phyloP scores from a whole-genome alignment of 177 flowering plant genomes.

The Vitis hybrid region DNA sequence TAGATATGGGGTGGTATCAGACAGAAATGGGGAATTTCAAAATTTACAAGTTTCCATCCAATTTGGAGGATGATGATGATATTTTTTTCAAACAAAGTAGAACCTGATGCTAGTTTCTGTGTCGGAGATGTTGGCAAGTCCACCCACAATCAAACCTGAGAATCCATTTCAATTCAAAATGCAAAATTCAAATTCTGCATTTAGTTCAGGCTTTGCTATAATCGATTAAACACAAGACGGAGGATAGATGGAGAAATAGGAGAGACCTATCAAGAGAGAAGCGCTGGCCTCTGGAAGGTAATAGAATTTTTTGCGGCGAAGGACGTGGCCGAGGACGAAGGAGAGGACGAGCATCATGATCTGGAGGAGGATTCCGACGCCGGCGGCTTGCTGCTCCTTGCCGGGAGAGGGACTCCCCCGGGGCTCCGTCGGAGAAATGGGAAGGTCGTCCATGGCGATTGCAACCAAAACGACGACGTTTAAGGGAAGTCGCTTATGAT shows the following conservation, averaged over 20 bases:
- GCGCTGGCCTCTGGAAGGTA: constrained; percentile 99
- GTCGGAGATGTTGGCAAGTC: constrained; percentile 85
- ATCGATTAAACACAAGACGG: not conserved
- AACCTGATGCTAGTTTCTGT: constrained; percentile 93
- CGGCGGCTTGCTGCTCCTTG: constrained; percentile 96
- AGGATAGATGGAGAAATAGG: not conserved
- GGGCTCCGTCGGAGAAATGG: no score
- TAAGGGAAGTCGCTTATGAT: no score
- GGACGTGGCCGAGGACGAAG: constrained; percentile 93
- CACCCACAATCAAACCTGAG: constrained; percentile 90
- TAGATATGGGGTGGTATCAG: no score
- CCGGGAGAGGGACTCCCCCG: constrained; percentile 28
- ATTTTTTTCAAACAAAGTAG: not conserved
- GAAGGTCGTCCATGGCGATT: no score
- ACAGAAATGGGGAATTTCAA: no score
- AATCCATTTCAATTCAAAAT: not conserved
- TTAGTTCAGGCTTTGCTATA: no score
- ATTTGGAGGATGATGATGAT: no score
- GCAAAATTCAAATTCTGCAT: not conserved
- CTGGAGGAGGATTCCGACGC: constrained; percentile 95
- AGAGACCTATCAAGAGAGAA: constrained; percentile 82
- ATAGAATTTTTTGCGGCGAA: constrained; percentile 84
- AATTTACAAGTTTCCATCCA: no score
- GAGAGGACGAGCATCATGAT: constrained; percentile 99
- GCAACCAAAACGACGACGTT: no score